A percentile compares a stretch with the other conserved stretches of the same genome.
These are phyloP conservation scores for Alternaria dauci DNA, from an alignment of 2,329 filamentous ascomycete species.

Conservation along the genomic window DNA sequence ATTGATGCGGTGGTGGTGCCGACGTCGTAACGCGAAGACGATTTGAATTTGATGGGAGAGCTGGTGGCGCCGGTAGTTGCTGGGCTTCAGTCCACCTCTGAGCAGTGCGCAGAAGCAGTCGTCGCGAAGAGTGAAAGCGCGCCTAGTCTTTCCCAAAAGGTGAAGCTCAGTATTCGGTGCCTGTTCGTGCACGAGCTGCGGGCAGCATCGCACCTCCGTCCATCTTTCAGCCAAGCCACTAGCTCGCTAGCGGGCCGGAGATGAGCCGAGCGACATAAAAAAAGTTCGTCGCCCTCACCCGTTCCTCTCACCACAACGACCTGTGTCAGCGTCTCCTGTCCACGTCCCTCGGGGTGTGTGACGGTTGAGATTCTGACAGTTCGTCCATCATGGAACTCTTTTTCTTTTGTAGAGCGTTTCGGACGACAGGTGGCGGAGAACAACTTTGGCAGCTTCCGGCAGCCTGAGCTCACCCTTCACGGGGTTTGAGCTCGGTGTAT, in stretches of 20 bases:
- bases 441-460: slow-evolving; percentile 64
- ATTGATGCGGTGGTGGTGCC: slow-evolving; percentile 11
- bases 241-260: slow-evolving; percentile 24
- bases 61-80: background rate
- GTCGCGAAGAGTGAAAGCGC: background rate
- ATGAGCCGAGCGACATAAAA: slow-evolving; percentile 38
- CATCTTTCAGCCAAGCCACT: slow-evolving; percentile 30
- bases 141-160: background rate
- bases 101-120: background rate
- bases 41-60: background rate
- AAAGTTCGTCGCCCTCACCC: slow-evolving; percentile 31
- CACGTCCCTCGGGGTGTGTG: slow-evolving; percentile 60
- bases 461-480: slow-evolving; percentile 58
- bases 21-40: slow-evolving; percentile 2
- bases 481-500: slow-evolving; percentile 51
- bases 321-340: slow-evolving; percentile 85
- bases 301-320: slow-evolving; percentile 65
- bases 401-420: slow-evolving; percentile 71
- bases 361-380: slow-evolving; percentile 82
- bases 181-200: slow-evolving; percentile 4
- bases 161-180: slow-evolving; percentile 1
- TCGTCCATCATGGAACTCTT: slow-evolving; percentile 84
- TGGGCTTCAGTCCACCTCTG: background rate
- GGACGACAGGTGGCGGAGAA: slow-evolving; percentile 93
- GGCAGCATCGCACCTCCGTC: slow-evolving; percentile 13